Conservation (phyloP, 2,329 filamentous ascomycete species). For the Colletotrichum endophyticum region DNA sequence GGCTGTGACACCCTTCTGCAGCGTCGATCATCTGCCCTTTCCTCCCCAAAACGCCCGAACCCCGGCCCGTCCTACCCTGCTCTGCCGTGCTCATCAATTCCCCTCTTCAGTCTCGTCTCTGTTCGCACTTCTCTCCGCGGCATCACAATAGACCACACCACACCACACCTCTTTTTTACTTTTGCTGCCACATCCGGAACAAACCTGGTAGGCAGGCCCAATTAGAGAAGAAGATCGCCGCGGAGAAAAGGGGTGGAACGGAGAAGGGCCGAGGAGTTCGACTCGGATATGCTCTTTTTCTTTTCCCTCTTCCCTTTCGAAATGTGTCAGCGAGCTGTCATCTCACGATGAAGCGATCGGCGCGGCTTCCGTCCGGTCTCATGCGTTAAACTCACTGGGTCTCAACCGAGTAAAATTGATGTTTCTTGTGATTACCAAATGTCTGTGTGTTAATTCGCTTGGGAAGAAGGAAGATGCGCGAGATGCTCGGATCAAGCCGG, state of each 20-base stretch:
- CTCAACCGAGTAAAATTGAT: not conserved
- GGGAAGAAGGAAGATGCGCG: not conserved
- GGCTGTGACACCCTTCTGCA: slow-evolving; percentile 10
- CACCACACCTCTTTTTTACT: not conserved
- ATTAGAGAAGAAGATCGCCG: not conserved
- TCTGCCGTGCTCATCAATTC: not conserved
- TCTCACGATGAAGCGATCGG: not conserved
- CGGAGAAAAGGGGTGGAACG: not conserved
- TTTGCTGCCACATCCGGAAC: not conserved
- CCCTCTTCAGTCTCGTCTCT: not conserved
- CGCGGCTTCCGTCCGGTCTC: slow-evolving; percentile 10
- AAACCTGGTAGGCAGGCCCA: not conserved
- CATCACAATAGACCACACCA: not conserved
- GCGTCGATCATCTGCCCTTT: slow-evolving; percentile 11
- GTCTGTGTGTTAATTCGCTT: not conserved
- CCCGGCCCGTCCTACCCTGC: not conserved
- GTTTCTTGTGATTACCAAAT: not conserved
- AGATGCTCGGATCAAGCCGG: not conserved
- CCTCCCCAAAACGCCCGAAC: not conserved
- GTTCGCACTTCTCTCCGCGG: not conserved
- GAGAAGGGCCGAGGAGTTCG: not conserved
- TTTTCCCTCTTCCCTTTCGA: not conserved
- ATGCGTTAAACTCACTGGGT: not conserved
- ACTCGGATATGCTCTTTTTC: not conserved
- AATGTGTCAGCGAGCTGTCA: slow-evolving; percentile 4